Evolutionary conservation across 257 asterid genomes (phyloP).

Genomic region (Leonotis leonurus): DNA sequence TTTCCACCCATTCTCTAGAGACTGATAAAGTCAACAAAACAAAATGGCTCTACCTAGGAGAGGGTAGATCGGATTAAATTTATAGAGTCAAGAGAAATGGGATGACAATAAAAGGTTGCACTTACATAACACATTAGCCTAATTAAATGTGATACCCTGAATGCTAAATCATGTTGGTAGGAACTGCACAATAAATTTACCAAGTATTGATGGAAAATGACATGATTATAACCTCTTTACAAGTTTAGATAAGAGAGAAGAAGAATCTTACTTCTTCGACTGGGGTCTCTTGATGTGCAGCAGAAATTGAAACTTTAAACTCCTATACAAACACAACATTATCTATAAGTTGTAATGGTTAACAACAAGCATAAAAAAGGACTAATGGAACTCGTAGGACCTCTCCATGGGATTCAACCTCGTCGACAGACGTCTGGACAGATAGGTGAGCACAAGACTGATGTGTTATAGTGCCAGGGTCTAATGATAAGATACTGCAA

Average conservation of each 20-base stretch:
- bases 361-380: not conserved
- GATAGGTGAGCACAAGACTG: conserved; percentile 12
- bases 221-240: not conserved
- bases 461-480: conserved; percentile 36
- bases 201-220: not conserved
- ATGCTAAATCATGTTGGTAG: not conserved
- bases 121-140: too few species aligned
- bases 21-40: too few species aligned
- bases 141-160: not conserved
- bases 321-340: conserved; percentile 18
- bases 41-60: too few species aligned
- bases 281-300: conserved; percentile 19
- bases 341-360: not conserved
- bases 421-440: conserved; percentile 12
- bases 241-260: conserved; percentile 3
- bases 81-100: not conserved
- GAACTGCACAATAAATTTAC: not conserved
- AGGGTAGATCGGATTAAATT: not conserved
- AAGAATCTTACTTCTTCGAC: conserved; percentile 28
- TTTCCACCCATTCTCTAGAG: too few species aligned
- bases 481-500: conserved; percentile 38
- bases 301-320: conserved; percentile 15
- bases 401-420: conserved; percentile 28
- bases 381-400: conserved; percentile 7
- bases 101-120: not conserved